Base-by-base conservation (phyloP, 2,329 filamentous ascomycete species). In the Pseudocercospora cruenta region DNA sequence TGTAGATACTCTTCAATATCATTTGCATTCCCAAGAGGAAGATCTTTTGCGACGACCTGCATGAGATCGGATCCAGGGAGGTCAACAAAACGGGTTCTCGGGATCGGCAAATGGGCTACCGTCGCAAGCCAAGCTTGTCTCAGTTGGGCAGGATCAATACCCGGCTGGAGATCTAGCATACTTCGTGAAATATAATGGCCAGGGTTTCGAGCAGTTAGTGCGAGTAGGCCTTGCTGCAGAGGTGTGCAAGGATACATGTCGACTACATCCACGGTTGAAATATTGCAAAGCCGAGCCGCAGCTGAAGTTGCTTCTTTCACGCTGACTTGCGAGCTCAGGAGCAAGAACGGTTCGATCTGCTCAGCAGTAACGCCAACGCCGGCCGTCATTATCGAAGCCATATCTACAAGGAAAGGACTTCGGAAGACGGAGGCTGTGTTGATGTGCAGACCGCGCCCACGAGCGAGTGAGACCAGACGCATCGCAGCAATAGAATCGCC, bases 171-270 rank as follows among this genome's bases (percentile, higher is more conserved):
- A 16, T 59, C 21, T 6, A 64, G 39, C 12, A 66, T 61, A 31
- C 49, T 63, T 28, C 83, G 83, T 1, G 83, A 83, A 1, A 87
- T 80, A 51, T 87, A 88, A 0, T 83, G 81, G 33, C 84, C 84
- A 33, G 80, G 79, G 24, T 82, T 78, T 70, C 84, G 85, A 60
- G 81, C 79, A 3, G 85, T 84, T 6, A 87, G 73, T 0, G 85
- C 83, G 77, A 87, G 83, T 1, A 87, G 49, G 3, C 60, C 62
- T 24, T 70, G 73, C 47, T 69, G 67, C 24, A 66, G 14, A 5
- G 66, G n/a, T 3, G 66, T 68, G 33, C 43, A 62, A 1, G 85
- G 85, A 62, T 86, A 87, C 0, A 85, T 73, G 65, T 88, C 85
- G 58, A 85, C 82, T n/a, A 80, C 69, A 21, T 72, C 66, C 0